A percentile compares a stretch with the other conserved stretches of the same genome.
Conservation (phyloP, 257 asterid species). For the Coffea eugenioides region DNA sequence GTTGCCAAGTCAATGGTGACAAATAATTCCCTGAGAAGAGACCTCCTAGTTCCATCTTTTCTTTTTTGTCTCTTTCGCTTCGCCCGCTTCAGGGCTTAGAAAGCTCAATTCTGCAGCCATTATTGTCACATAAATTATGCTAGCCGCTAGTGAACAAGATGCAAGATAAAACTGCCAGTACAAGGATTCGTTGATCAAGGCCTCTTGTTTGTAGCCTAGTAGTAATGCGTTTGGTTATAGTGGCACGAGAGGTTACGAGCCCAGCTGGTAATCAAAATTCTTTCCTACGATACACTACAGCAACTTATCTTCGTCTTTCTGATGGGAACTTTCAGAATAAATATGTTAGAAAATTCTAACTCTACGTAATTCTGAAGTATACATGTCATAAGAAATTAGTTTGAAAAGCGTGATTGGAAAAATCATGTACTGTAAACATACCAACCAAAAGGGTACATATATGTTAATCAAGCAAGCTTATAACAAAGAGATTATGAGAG, state of each 20-base stretch:
- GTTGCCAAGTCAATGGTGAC: background rate
- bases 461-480: too few relatives aligned
- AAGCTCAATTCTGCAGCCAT: background rate
- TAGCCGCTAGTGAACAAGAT: background rate
- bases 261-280: too few relatives aligned
- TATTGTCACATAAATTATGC: background rate
- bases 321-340: too few relatives aligned
- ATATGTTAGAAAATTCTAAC: too few relatives aligned
- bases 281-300: too few relatives aligned
- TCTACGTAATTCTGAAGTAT: too few relatives aligned
- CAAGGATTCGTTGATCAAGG: background rate
- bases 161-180: background rate
- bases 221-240: too few relatives aligned
- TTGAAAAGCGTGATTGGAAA: background rate
- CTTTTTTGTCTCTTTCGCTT: constrained; percentile 8
- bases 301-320: too few relatives aligned
- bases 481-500: background rate
- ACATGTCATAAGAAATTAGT: too few relatives aligned
- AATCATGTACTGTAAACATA: too few relatives aligned
- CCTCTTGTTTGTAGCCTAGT: background rate
- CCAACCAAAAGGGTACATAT: background rate
- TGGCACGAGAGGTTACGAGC: too few relatives aligned
- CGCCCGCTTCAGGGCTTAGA: too few relatives aligned
- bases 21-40: background rate
- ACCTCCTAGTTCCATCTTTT: background rate